Evolutionary conservation across 768 basidiomycete species (phyloP), one percentile per base, ranked within the genome.

Genomic region (Solioccasus polychromus): DNA sequence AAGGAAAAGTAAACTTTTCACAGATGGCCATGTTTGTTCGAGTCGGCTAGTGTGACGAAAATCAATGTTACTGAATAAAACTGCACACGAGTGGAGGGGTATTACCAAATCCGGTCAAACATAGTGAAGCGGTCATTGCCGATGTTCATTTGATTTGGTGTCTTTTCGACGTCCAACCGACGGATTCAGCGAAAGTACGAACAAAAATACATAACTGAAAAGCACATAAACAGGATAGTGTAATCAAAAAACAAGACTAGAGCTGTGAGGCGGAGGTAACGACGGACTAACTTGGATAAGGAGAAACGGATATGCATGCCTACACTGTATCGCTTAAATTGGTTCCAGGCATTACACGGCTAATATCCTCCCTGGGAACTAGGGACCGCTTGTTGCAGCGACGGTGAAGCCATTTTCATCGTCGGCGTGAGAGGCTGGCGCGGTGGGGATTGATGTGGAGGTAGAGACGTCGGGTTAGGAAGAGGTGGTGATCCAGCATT

Each of bases 311-410:
- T 41, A 51, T 50, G 45, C 35, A 52, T 45, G 41, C 47, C 45
- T 26, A 45, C 45, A 47, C 38, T 42, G 43, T 44, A 45, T 47
- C 45, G 43, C 45, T 48, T 36, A 41, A 40, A 45, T 39, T n/a
- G 45, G 42, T 42, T 35, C 51, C 20, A 35, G 41, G 40, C 40
- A 48, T 38, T 24, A 52, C 46, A 26, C 20, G 49, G 25, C 60
- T 72, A 80, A 68, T 78, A 79, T 39, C 77, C 74, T 54, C 71
- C 74, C 62, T 79, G 76, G 39, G 73, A 75, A 47, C 70, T 73
- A 19, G 74, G 73, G 22, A 77, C 73, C 14, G 69, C 64, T 54
- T 78, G 77, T 52, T 77, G 78, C 43, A 79, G 54, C 28, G 76
- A 74, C 12, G 80, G 80, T 2, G 79, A 80, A 24, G 74, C 67